Conservation (phyloP, 2,329 filamentous ascomycete genomes). For the Lasiodiplodia hormozganensis region DNA sequence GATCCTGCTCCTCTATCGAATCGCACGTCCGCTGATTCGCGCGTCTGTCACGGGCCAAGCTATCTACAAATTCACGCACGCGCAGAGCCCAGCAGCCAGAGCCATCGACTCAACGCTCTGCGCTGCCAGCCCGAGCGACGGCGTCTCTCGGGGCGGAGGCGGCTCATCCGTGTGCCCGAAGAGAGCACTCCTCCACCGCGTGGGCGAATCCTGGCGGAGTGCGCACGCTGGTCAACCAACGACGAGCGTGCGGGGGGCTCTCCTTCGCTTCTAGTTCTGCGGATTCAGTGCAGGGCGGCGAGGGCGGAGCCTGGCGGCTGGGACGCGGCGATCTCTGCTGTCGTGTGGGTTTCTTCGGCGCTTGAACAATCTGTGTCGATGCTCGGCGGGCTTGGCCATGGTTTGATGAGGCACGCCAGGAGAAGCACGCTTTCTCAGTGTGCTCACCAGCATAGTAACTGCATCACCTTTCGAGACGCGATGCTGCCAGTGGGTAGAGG, state of each 20-base stretch:
- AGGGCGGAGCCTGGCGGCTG: not conserved
- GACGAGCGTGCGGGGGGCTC: not conserved
- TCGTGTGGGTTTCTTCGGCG: not conserved
- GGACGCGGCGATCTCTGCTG: constrained; percentile 1
- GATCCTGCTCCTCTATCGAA: constrained; percentile 62
- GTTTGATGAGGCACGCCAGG: not conserved
- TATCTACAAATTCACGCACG: constrained; percentile 29
- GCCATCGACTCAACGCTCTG: not conserved
- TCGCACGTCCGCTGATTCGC: constrained; percentile 55
- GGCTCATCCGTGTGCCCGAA: constrained; percentile 10
- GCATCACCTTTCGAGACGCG: not conserved
- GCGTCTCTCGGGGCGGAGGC: constrained; percentile 14
- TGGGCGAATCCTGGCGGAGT: constrained; percentile 16
- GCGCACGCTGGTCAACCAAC: constrained; percentile 8
- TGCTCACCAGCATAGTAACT: not conserved
- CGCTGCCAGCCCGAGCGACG: not conserved
- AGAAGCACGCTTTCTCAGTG: not conserved
- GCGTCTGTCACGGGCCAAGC: constrained; percentile 40
- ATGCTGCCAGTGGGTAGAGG: not conserved
- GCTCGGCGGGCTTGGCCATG: constrained; percentile 13
- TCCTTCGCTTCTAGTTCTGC: constrained; percentile 8
- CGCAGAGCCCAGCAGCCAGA: constrained; percentile 17
- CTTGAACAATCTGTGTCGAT: not conserved
- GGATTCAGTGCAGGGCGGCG: constrained; percentile 8
- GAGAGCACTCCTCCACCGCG: constrained; percentile 15